Evolutionary conservation across 495 filamentous ascomycete genomes (phyloP), one percentile per base, ranked within the genome.

Genomic region (Ascobolus immersus): DNA sequence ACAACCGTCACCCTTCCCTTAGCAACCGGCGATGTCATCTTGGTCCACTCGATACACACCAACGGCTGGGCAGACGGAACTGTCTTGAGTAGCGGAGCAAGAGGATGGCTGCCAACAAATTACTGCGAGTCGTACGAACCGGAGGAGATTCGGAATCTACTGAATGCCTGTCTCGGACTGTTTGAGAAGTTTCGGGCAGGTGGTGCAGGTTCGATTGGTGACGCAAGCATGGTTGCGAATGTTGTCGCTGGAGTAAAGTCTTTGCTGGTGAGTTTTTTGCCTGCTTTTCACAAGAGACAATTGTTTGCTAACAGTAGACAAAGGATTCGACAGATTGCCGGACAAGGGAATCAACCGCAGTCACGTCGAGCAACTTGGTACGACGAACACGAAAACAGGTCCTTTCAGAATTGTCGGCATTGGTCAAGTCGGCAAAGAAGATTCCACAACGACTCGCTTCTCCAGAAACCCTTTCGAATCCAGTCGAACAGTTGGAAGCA

Each of bases 51-150:
- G 10, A 75, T 99, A 43, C 89, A 99, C 55, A 80, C 78, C 32
- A 99, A 92, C 58, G 89, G 89, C 44, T 99, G 89, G 89, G 89
- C 86, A 25, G 89, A 99, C 53, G 89, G 89, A 25, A 99, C 89
- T n/a, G 59, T 92, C 28, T 55, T 99, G 34, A 64, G 75, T 34
- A 75, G 78, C 9, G 86, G 84, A 12, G 73, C 73, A 36, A 67
- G 89, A 44, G 89, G 89, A 36, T 99, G 89, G 89, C 58, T 99
- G 37, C 89, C 89, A 19, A 94, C 89, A 3, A 99, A 99, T 52
- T 94, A 94, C 51, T 99, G 89, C 58, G 79, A 92, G 50, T 65
- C 77, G 8, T 99, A 92, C 50, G 77, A 91, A 40, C 73, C 79
- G 29, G 60, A 78, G 14, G 68, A 77, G 32, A 84, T 93, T 62